phyloP scores from a whole-genome alignment of 176 grass and related monocot genomes.

The Alopecurus myosuroides region DNA sequence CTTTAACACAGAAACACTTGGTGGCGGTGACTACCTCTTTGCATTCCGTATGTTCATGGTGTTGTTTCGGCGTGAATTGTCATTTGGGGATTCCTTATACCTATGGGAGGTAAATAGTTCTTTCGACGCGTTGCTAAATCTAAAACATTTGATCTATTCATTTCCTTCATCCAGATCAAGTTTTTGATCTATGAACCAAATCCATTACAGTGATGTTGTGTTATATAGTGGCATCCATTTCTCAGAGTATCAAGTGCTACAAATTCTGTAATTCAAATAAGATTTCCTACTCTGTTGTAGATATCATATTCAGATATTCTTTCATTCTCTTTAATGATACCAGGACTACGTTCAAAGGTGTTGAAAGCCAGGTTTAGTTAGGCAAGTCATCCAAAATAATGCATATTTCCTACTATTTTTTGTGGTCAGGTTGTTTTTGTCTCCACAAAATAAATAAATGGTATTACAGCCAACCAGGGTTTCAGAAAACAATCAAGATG shows the following conservation, averaged over 20 bases:
- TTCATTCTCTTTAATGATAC: neutral
- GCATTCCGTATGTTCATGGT: slow-evolving; percentile 99
- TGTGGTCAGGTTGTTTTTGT: neutral
- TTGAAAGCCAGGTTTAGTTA: neutral
- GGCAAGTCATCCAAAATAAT: neutral
- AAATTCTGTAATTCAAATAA: neutral
- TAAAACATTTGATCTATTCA: neutral
- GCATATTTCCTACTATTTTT: slow-evolving; percentile 1
- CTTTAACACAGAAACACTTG: slow-evolving; percentile 68
- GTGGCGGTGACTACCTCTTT: slow-evolving; percentile 97
- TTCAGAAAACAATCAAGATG: neutral
- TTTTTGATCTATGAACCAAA: neutral
- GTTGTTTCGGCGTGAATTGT: slow-evolving; percentile 89
- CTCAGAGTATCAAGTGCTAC: neutral
- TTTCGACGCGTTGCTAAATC: neutral
- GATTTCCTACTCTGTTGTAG: slow-evolving; percentile 1
- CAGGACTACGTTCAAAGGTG: neutral
- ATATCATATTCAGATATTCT: slow-evolving; percentile 12
- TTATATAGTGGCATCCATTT: neutral
- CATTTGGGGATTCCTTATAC: slow-evolving; percentile 95
- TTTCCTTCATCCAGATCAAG: neutral
- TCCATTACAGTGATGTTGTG: neutral
- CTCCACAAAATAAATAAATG: neutral
- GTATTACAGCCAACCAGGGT: neutral
- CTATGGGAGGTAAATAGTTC: slow-evolving; percentile 82